Evolutionary conservation across 139 green algal species (phyloP).

Genomic region (Ettlia oleoabundans): DNA sequence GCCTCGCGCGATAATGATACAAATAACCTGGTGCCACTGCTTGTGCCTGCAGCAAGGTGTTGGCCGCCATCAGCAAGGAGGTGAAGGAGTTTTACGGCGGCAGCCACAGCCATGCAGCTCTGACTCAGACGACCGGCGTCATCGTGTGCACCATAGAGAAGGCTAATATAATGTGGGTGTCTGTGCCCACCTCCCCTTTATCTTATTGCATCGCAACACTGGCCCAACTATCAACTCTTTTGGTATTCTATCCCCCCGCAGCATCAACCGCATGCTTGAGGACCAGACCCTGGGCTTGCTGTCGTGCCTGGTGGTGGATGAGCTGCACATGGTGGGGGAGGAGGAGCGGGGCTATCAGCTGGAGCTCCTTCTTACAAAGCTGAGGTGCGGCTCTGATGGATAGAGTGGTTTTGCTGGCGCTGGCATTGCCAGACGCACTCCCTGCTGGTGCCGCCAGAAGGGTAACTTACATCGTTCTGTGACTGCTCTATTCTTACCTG

Average conservation of each 20-base stretch:
- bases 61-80: slow-evolving; percentile 52
- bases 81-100: slow-evolving; percentile 43
- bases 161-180: slow-evolving; percentile 71
- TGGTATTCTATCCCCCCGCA: slow-evolving; percentile 26
- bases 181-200: too few species aligned
- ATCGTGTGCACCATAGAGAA: slow-evolving; percentile 90
- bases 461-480: too few species aligned
- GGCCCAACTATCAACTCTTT: too few species aligned
- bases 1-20: too few species aligned
- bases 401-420: background rate
- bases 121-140: slow-evolving; percentile 53
- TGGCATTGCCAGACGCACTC: too few species aligned
- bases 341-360: slow-evolving; percentile 88
- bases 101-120: slow-evolving; percentile 9
- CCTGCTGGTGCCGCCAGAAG: too few species aligned
- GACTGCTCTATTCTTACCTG: too few species aligned
- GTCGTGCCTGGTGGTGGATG: slow-evolving; percentile 74
- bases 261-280: slow-evolving; percentile 65
- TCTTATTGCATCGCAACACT: too few species aligned
- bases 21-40: too few species aligned
- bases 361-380: slow-evolving; percentile 98
- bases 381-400: slow-evolving; percentile 67
- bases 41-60: slow-evolving; percentile 31
- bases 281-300: slow-evolving; percentile 53
- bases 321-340: slow-evolving; percentile 85